These are phyloP conservation scores for Tetradesmus obliquus DNA, from an alignment of 139 green algal genomes.

Conservation along the genomic window DNA sequence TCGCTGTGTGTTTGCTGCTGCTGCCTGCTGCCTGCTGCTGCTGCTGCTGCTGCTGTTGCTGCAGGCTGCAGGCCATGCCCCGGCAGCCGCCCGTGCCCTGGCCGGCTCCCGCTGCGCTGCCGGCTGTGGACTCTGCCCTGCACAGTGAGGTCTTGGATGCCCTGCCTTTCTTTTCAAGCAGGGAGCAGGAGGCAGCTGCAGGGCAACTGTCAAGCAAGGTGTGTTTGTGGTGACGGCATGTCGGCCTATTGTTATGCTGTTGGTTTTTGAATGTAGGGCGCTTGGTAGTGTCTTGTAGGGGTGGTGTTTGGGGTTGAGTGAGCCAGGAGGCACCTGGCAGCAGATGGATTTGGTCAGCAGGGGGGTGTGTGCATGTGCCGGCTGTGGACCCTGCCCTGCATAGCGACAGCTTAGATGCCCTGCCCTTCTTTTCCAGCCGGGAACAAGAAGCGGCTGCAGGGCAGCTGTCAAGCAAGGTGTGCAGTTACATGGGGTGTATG, in stretches of 20 bases:
- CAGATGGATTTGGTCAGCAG: too few species aligned
- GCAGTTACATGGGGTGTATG: neutral
- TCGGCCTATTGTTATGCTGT: too few species aligned
- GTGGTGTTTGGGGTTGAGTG: too few species aligned
- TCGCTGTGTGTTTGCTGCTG: too few species aligned
- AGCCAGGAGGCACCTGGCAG: too few species aligned
- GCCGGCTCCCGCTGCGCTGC: neutral
- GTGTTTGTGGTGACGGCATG: neutral
- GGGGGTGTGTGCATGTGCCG: neutral
- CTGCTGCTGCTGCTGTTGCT: neutral
- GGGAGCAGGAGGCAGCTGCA: slow-evolving; percentile 24
- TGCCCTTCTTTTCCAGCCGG: neutral
- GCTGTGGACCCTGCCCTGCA: too few species aligned
- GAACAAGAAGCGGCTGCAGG: neutral
- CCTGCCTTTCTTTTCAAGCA: slow-evolving; percentile 23
- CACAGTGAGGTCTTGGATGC: neutral
- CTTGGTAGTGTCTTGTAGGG: too few species aligned
- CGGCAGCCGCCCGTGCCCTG: neutral
- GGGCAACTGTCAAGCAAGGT: slow-evolving; percentile 23
- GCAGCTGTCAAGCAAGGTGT: neutral
- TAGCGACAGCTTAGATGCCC: too few species aligned
- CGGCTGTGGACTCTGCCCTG: neutral
- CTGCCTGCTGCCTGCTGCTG: too few species aligned
- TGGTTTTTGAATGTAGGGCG: too few species aligned
- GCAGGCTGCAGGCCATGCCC: slow-evolving; percentile 23